phyloP scores from a whole-genome alignment of 169 alveolate genomes.

The Fabrea salina region DNA sequence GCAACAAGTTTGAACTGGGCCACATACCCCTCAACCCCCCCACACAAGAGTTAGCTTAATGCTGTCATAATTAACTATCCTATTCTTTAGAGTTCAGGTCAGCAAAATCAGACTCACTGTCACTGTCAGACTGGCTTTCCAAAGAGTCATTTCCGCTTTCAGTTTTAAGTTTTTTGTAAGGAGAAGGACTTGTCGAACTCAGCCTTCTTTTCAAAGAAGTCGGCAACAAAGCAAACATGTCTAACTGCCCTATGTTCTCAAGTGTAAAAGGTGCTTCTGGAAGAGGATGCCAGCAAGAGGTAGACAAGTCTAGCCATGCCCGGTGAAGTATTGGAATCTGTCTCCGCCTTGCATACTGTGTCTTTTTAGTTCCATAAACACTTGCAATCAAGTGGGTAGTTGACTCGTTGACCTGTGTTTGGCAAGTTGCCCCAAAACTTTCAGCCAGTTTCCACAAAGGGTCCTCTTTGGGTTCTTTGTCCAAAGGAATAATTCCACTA shows the following conservation, averaged over 20 bases:
- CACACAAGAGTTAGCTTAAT: background rate
- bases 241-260: slow-evolving; percentile 10
- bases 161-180: background rate
- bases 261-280: background rate
- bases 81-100: no score
- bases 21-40: background rate
- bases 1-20: background rate
- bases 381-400: slow-evolving; percentile 10
- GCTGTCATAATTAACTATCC: no score
- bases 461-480: background rate
- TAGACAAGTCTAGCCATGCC: background rate
- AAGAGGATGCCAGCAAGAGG: background rate
- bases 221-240: background rate
- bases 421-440: slow-evolving; percentile 8
- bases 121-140: no score
- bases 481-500: background rate
- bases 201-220: background rate
- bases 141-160: no score
- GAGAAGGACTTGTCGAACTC: background rate
- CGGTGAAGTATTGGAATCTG: background rate
- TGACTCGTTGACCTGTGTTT: background rate
- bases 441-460: background rate
- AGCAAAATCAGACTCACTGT: slow-evolving; percentile 20
- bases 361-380: background rate
- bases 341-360: background rate